Base-by-base conservation (phyloP, 352 stramenopile genomes). In the Globisporangium nagaii region DNA sequence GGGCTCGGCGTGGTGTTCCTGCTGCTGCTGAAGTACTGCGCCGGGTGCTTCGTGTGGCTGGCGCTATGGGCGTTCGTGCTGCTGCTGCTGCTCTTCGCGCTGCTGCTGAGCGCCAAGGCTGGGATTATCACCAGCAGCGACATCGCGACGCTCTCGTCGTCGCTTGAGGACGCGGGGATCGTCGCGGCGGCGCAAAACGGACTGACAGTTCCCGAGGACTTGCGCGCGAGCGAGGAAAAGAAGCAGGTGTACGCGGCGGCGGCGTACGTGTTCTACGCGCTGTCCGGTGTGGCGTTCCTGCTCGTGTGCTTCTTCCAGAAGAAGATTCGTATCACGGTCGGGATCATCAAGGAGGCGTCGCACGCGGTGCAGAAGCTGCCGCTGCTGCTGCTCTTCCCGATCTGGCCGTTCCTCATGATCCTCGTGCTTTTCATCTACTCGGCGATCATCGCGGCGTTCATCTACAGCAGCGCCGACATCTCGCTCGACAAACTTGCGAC, bases 261-360 rank as follows among this genome's bases (percentile, higher is more conserved):
- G 0, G 83, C 83, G 3, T 89, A 92, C 47, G 61, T 94, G 10
- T 68, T 77, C 5, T 84, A 78, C 36, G 72, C 67, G 17, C 59
- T 93, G 15, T 58, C 70, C 0, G 74, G 89, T 8, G 50, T 87
- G 2, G 71, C 79, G 12, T 66, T 95, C 17, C 48, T 95, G 36
- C 73, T 96, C 4, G 77, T 95, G 44, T 93, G 79, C 41, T 89
- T 95, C 53, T 82, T 88, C 52, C 75, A 87, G 45, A 94, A 90
- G 66, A 84, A 82, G 46, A 90, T 94, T 42, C 69, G 78, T 5
- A 73, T 93, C 43, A 71, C 80, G 0, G 62, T 92, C 5, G 77
- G 70, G 0, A 88, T 94, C 40, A 83, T 94, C 49, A 87, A 86
- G 39, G 84, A 94, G 37, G 76, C 83, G 0, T 93, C 84, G 3